phyloP scores from a whole-genome alignment of 2,329 filamentous ascomycete species.

The Leptographium procerum region DNA sequence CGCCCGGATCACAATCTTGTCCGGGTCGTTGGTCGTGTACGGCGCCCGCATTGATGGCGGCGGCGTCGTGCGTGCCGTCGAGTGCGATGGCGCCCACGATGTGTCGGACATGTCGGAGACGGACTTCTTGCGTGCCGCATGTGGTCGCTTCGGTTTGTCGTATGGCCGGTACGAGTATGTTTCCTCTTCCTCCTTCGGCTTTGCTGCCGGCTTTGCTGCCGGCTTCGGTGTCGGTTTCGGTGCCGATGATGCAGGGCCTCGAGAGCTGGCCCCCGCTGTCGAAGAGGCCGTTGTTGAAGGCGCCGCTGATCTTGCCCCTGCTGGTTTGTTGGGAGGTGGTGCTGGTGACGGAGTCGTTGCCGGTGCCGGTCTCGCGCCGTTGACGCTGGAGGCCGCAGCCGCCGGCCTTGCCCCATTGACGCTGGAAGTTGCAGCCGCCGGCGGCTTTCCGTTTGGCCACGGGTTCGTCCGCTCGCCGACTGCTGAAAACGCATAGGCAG shows the following conservation, averaged over 20 bases:
- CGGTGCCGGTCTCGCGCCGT: neutral
- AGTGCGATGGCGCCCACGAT: slow-evolving; percentile 75
- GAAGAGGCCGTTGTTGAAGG: neutral
- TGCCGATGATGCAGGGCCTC: neutral
- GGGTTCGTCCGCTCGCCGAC: slow-evolving; percentile 60
- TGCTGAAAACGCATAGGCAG: slow-evolving; percentile 51
- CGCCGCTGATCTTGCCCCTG: neutral
- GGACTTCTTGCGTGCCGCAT: slow-evolving; percentile 44
- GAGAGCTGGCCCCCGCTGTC: neutral
- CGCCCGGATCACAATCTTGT: slow-evolving; percentile 91
- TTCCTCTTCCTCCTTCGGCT: slow-evolving; percentile 41
- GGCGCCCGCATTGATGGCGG: slow-evolving; percentile 66
- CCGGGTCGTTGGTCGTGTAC: slow-evolving; percentile 79
- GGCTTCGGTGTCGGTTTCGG: neutral
- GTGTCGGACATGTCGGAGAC: slow-evolving; percentile 68
- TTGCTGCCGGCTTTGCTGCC: neutral
- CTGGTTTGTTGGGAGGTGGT: neutral
- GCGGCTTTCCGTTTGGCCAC: slow-evolving; percentile 53
- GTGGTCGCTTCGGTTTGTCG: slow-evolving; percentile 50
- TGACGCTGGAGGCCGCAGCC: neutral
- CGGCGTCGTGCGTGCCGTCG: slow-evolving; percentile 72
- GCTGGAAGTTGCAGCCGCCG: slow-evolving; percentile 5
- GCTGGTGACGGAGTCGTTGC: too few species aligned
- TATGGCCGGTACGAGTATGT: slow-evolving; percentile 67
- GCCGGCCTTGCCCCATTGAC: neutral